Base-by-base conservation (phyloP, 176 grass and related monocot genomes). In the Ampelocalamus luodianensis region DNA sequence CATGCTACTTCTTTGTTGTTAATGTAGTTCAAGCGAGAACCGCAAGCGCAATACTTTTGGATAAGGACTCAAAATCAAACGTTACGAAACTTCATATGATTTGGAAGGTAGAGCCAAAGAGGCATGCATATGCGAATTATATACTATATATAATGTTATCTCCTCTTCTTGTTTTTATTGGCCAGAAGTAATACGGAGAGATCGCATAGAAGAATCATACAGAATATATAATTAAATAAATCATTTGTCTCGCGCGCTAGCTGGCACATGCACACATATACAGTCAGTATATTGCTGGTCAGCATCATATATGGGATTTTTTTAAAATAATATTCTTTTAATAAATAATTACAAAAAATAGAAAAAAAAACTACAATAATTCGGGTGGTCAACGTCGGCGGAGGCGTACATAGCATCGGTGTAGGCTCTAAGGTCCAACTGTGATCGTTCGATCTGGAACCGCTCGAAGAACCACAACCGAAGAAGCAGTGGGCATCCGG, bases 11-110 rank as follows among this genome's bases (percentile, higher is more conserved):
- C 43, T 40, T 42, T 8, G 14, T 53, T 72, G 24, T 48, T 82
- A 23, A 80, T 36, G 24, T 13, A 2, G 24, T 13, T 1, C 26
- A 60, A 20, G 79, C 63, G 42, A 20, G 63, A 22, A 17, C 12
- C 53, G 8, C 83, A n/a, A 60, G 53, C 54, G 4, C 61, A 26
- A 77, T 85, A 48, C 1, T 74, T 83, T 65, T 83, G 34, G 64
- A 3, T 16, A 20, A 5, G 5, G 14, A 4, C 6, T 77, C 22
- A 23, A 39, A 37, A 63, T 43, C 38, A 2, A 18, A 29, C 15
- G 9, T 37, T 4, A 26, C 39, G n/a, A 27, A 29, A 49, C 5
- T 9, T 38, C 5, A 10, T 38, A 15, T 6, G 23, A 4, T 5
- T 29, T 45, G 22, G 68, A 18, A 10, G 7, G 18, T 56, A 22